Conservation (phyloP, 139 green algal species). For the Chlamydomonas incerta region DNA sequence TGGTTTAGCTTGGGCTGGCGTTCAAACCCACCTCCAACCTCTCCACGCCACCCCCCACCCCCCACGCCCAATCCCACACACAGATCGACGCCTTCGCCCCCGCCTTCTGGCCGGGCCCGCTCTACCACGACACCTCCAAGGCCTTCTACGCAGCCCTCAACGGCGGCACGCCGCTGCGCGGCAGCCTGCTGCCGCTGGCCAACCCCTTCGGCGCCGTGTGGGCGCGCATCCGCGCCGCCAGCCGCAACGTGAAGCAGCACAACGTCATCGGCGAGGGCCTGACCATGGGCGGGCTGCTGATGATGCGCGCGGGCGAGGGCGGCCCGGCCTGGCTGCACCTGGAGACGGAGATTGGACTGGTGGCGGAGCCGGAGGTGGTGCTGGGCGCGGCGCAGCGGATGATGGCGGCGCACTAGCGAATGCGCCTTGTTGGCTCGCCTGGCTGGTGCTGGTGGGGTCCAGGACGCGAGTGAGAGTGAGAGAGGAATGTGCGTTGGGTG, state of each 20-base stretch:
- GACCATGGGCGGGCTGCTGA: conserved; percentile 28
- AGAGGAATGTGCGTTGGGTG: too few species aligned
- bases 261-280: conserved; percentile 27
- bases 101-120: conserved; percentile 26
- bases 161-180: conserved; percentile 13
- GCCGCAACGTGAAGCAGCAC: not conserved
- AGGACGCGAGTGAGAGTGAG: too few species aligned
- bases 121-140: conserved; percentile 35
- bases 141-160: conserved; percentile 30
- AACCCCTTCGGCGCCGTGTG: not conserved
- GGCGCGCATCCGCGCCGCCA: conserved; percentile 10
- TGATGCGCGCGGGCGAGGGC: not conserved
- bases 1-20: too few species aligned
- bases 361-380: conserved; percentile 32
- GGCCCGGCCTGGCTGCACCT: conserved; percentile 26
- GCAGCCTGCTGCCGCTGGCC: not conserved
- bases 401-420: too few species aligned
- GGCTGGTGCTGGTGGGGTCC: too few species aligned
- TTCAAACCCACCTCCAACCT: not conserved
- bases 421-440: too few species aligned
- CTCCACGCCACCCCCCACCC: not conserved
- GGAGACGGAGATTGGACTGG: conserved; percentile 2
- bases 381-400: not conserved
- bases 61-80: not conserved
- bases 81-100: conserved; percentile 36